Base-by-base conservation (phyloP, 306 rosid species). In the Crotalaria pallida region DNA sequence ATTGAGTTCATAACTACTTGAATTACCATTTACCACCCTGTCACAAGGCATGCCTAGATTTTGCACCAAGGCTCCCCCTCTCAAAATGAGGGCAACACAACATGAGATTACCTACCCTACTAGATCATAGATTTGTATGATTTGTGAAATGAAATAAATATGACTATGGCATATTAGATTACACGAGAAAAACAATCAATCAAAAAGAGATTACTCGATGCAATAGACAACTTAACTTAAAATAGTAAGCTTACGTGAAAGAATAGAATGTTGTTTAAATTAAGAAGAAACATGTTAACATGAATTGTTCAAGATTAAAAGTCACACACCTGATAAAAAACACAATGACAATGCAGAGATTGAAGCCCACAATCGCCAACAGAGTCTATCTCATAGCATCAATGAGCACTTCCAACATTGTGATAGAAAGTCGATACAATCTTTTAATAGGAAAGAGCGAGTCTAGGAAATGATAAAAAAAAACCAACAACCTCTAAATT, bases 261-360 rank as follows among this genome's bases (percentile, higher is more conserved):
- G 23, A 19, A 41, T 26, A 49, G 18, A 7, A 41, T 45, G 27
- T 55, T 22, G 55, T 73, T 63, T 36, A 19, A 43, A 73, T 66
- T 75, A 23, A 51, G 31, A 72, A n/a, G 27, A 58, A 69, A 63
- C 18, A 23, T 52, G 62, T 58, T 74, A 56, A 24, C 58, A 76
- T 49, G 67, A 51, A 78, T 45, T 70, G 1, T 61, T 41, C 44
- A 67, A 63, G 51, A 65, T 48, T 34, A 13, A 63, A 75, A 81
- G 72, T 70, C 69, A 80, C 87, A 65, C 82, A 80, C 85, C 87
- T 84, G 85, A 74, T 70, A 43, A 43, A 66, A 75, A 76, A 80
- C 75, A 80, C 58, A 74, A 82, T 23, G 80, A 72, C 67, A 62
- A 58, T 72, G 84, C 59, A 84, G 81, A 76, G 75, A 77, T 67